A percentile compares a stretch with the other conserved stretches of the same genome.
Conservation (phyloP, 2,329 filamentous ascomycete genomes). For the Chrysoporthe puriensis region DNA sequence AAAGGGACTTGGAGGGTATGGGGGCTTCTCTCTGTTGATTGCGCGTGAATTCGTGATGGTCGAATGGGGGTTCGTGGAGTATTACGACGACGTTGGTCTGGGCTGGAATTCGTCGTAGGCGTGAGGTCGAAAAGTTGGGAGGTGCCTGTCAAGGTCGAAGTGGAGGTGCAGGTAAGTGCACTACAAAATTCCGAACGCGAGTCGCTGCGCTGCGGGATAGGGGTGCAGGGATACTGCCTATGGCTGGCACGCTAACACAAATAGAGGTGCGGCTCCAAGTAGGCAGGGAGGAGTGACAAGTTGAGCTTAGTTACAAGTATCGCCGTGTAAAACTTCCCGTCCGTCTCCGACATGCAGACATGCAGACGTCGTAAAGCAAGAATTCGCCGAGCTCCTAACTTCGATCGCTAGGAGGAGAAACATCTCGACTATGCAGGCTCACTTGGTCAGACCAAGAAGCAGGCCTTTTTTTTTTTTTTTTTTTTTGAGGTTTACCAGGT, state of each 20-base stretch:
- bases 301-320: too few species aligned
- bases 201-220: constrained; percentile 16
- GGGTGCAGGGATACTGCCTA: constrained; percentile 10
- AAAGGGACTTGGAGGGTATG: constrained; percentile 13
- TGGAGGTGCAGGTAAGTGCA: constrained; percentile 16
- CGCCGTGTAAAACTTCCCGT: too few species aligned
- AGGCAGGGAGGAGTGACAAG: too few species aligned
- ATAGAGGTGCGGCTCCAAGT: constrained; percentile 22
- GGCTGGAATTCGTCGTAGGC: constrained; percentile 7
- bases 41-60: constrained; percentile 1
- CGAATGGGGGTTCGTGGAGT: constrained; percentile 8
- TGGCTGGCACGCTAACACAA: constrained; percentile 19
- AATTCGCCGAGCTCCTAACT: too few species aligned
- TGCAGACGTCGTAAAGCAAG: neutral
- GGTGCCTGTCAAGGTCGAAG: constrained; percentile 23
- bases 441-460: neutral
- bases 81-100: constrained; percentile 12
- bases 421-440: neutral
- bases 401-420: neutral
- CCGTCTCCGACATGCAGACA: neutral
- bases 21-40: constrained; percentile 15
- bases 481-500: neutral
- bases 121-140: constrained; percentile 26
- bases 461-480: neutral
- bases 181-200: constrained; percentile 15